These are phyloP conservation scores for Keqinozyma sinolaborantium DNA, from an alignment of 1,139 yeast species.

Conservation along the genomic window DNA sequence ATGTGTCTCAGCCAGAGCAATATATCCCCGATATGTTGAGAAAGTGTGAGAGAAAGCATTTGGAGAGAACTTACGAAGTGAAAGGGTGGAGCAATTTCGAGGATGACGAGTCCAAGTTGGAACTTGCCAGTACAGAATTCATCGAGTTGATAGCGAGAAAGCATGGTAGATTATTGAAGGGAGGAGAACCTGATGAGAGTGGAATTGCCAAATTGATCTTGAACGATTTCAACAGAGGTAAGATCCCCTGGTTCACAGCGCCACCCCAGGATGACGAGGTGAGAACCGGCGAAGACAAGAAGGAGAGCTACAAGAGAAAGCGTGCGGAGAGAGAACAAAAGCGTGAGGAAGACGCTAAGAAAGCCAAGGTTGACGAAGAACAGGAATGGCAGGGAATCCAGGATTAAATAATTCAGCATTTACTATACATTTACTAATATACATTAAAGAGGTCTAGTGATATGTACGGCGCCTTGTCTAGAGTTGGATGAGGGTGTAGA, in stretches of 20 bases:
- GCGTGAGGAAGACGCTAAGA: constrained; percentile 7
- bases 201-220: constrained; percentile 89
- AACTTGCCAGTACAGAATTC: constrained; percentile 69
- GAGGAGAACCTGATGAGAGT: constrained; percentile 96
- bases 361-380: constrained; percentile 10
- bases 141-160: constrained; percentile 89
- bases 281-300: constrained; percentile 53
- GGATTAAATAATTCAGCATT: constrained; percentile 11
- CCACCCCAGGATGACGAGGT: constrained; percentile 75
- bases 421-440: constrained; percentile 7
- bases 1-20: constrained; percentile 92
- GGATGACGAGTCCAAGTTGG: constrained; percentile 35
- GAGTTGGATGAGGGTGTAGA: constrained; percentile 24
- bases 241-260: constrained; percentile 95
- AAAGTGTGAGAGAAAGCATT: constrained; percentile 85
- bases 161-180: constrained; percentile 87
- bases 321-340: constrained; percentile 38
- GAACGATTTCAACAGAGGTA: constrained; percentile 94
- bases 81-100: constrained; percentile 76
- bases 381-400: constrained; percentile 20
- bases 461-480: constrained; percentile 26
- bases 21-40: constrained; percentile 83
- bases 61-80: constrained; percentile 93
- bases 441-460: constrained; percentile 29
- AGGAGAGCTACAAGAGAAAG: constrained; percentile 51